A percentile compares a stretch with the other conserved stretches of the same genome.
Evolutionary conservation across 805 yeast genomes (phyloP).

Genomic region (Cyberlindnera maclurae): DNA sequence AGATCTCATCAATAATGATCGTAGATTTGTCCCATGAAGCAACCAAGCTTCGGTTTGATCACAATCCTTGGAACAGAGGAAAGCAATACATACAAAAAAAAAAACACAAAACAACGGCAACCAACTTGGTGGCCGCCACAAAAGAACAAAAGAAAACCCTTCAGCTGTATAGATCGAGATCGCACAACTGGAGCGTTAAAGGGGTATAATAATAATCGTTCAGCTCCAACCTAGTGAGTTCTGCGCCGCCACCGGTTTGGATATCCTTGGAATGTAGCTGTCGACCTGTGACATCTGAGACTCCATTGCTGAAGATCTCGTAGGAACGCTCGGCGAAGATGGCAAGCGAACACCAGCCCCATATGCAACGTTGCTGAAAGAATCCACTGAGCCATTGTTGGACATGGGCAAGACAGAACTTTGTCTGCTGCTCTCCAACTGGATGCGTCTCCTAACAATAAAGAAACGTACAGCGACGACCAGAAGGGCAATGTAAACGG

Average conservation of each 20-base stretch:
- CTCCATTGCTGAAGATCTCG: background rate
- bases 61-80: background rate
- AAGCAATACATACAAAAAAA: background rate
- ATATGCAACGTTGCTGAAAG: slow-evolving; percentile 13
- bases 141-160: too few relatives aligned
- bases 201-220: slow-evolving; percentile 3
- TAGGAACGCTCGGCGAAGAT: background rate
- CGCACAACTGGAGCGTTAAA: too few relatives aligned
- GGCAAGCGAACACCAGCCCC: slow-evolving; percentile 20
- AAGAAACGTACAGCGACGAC: slow-evolving; percentile 45
- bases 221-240: slow-evolving; percentile 67
- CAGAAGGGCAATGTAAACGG: slow-evolving; percentile 55
- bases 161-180: too few relatives aligned
- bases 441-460: slow-evolving; percentile 25
- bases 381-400: slow-evolving; percentile 11
- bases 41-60: background rate
- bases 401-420: slow-evolving; percentile 13
- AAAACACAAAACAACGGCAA: too few relatives aligned
- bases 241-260: slow-evolving; percentile 62
- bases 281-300: slow-evolving; percentile 23
- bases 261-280: slow-evolving; percentile 39
- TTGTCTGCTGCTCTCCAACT: slow-evolving; percentile 10
- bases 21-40: background rate
- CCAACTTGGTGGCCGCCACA: too few relatives aligned
- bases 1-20: too few relatives aligned